A percentile compares a stretch with the other conserved stretches of the same genome.
phyloP scores from a whole-genome alignment of 805 yeast genomes.

The Maudiozyma saulgeensis region DNA sequence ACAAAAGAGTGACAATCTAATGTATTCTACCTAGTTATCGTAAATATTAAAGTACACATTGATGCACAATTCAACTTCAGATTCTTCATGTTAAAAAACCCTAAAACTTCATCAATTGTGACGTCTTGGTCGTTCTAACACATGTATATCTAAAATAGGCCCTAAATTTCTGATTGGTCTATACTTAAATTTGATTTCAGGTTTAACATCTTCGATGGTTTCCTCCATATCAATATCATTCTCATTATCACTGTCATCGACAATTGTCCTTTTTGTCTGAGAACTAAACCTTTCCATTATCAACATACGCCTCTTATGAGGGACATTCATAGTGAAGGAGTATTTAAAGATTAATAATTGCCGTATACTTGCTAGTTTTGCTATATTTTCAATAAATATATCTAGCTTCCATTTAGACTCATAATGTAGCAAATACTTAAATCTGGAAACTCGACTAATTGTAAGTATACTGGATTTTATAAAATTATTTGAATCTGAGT shows the following conservation, averaged over 20 bases:
- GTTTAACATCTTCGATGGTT: slow-evolving; percentile 11
- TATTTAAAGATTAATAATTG: slow-evolving; percentile 15
- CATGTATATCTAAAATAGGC: slow-evolving; percentile 23
- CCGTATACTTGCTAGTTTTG: slow-evolving; percentile 18
- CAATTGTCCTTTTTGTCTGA: slow-evolving; percentile 5
- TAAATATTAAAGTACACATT: background rate
- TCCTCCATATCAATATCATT: background rate
- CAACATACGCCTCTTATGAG: slow-evolving; percentile 2
- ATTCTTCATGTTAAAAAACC: background rate
- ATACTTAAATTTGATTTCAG: slow-evolving; percentile 16
- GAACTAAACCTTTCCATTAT: slow-evolving; percentile 1
- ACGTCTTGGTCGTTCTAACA: slow-evolving; percentile 26
- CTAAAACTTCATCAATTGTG: slow-evolving; percentile 1
- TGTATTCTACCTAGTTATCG: too few species aligned
- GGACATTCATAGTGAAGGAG: background rate
- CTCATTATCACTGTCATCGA: slow-evolving; percentile 3
- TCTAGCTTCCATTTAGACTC: slow-evolving; percentile 25
- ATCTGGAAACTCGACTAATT: slow-evolving; percentile 20
- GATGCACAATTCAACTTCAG: background rate
- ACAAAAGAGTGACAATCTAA: background rate
- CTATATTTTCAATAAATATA: slow-evolving; percentile 20
- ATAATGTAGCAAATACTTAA: slow-evolving; percentile 20
- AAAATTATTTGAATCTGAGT: background rate
- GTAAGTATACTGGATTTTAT: slow-evolving; percentile 13
- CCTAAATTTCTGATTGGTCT: slow-evolving; percentile 18